A percentile compares a stretch with the other conserved stretches of the same genome.
phyloP scores from a whole-genome alignment of 1,139 yeast species.

The Geotrichum reessii region DNA sequence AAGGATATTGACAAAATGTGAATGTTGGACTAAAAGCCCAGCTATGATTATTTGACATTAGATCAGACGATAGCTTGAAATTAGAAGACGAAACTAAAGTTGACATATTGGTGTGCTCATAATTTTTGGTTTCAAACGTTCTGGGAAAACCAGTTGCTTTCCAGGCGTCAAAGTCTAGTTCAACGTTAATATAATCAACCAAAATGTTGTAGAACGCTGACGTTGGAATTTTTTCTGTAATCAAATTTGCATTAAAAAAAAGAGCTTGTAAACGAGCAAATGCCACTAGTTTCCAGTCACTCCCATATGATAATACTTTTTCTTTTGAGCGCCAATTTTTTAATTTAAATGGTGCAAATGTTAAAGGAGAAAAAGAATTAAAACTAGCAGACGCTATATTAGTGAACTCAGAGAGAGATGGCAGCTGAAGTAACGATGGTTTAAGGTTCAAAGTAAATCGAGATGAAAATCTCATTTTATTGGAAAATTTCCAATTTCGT shows the following conservation, averaged over 20 bases:
- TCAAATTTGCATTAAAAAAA: slow-evolving; percentile 52
- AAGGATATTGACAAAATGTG: slow-evolving; percentile 74
- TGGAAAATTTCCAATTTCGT: slow-evolving; percentile 3
- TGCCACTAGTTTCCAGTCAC: slow-evolving; percentile 73
- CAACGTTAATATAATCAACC: slow-evolving; percentile 72
- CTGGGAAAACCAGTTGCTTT: slow-evolving; percentile 33
- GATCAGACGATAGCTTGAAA: neutral
- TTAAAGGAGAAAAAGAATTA: neutral
- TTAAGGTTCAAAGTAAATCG: neutral
- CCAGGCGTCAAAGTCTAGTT: slow-evolving; percentile 82
- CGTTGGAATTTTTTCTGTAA: slow-evolving; percentile 39
- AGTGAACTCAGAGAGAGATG: neutral
- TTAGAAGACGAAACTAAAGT: neutral
- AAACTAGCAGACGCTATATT: neutral
- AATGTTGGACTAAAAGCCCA: slow-evolving; percentile 15
- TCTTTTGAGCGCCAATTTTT: slow-evolving; percentile 33
- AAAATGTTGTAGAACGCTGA: slow-evolving; percentile 70
- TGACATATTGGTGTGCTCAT: neutral
- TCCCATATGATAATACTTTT: slow-evolving; percentile 58
- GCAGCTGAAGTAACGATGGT: neutral
- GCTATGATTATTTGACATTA: slow-evolving; percentile 7
- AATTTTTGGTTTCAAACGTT: neutral
- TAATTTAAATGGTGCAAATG: neutral
- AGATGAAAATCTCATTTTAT: neutral
- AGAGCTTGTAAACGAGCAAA: slow-evolving; percentile 56